Base-by-base conservation (phyloP, 2,329 filamentous ascomycete species). In the Xylaria sp. region DNA sequence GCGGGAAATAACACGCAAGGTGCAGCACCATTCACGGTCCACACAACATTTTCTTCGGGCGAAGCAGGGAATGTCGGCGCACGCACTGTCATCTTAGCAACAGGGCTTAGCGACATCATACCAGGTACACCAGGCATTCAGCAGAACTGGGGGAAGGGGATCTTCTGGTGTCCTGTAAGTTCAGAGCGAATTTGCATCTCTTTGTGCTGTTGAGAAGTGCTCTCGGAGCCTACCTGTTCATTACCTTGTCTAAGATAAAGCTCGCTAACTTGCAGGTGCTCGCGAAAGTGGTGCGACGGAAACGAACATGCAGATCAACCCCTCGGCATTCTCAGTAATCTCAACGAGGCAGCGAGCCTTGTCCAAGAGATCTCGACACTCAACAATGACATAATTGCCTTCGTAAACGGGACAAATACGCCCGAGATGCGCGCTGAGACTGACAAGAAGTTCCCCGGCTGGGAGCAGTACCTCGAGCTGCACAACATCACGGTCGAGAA, bases 381-480 rank as follows among this genome's bases (percentile, higher is more conserved):
- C 7, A 88, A 89, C 79, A 79, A 69, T 0, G 85, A 90, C 73
- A 80, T 90, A 50, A 77, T 89, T 23, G 86, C 85, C 1, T 87
- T 90, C 70, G 85, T 86, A 64, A 90, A 90, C 77, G 88, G 88
- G 23, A 89, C 87, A 1, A 81, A 88, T 66, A 89, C 84, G 0
- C 76, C 80, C 0, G 83, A 78, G 2, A 73, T 77, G 10, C 82
- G 84, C 23, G 80, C 76, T 0, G 71, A 74, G 0, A 80, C 85
- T 0, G 79, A 83, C 3, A 65, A 77, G 25, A 79, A 80, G 56
- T 80, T 82, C 64, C 81, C 84, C 0, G 77, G 81, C 37, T 90
- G 86, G 85, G 70, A 82, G 65, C 76, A 80, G 10, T 87, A 86
- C 68, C 80, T 90, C 0, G 68, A 80, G 54, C 74, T 83, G 0